Conservation (phyloP, 208 protist species). For the Trypanosoma grayi region DNA sequence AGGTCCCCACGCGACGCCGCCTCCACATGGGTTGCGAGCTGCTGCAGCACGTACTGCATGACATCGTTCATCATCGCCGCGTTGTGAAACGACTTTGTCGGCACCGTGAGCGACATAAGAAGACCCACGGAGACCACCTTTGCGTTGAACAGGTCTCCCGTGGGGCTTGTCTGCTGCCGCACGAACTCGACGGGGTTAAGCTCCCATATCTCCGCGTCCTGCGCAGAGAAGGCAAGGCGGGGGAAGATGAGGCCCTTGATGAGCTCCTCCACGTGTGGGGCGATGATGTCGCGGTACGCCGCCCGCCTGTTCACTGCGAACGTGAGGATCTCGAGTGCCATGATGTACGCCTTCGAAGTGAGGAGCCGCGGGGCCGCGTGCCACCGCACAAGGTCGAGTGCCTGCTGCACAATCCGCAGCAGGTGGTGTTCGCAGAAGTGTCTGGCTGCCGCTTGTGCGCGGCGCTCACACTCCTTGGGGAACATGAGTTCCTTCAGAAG, state of each 20-base stretch:
- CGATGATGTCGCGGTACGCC: constrained; percentile 46
- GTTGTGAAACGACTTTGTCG: constrained; percentile 69
- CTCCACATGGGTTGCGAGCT: constrained; percentile 50
- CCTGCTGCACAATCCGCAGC: constrained; percentile 32
- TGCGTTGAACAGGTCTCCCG: constrained; percentile 78
- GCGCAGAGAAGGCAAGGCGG: constrained; percentile 75
- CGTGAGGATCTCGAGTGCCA: constrained; percentile 69
- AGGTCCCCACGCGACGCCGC: constrained; percentile 37
- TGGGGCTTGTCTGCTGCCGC: constrained; percentile 74
- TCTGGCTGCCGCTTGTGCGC: constrained; percentile 47
- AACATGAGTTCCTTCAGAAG: constrained; percentile 55
- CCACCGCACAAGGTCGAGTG: constrained; percentile 74
- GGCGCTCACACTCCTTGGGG: constrained; percentile 62
- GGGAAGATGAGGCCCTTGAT: constrained; percentile 87
- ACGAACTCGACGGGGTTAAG: constrained; percentile 92
- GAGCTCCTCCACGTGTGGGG: constrained; percentile 61
- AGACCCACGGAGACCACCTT: constrained; percentile 70
- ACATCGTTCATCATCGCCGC: constrained; percentile 43
- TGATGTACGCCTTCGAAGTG: constrained; percentile 86
- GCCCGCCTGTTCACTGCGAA: constrained; percentile 38
- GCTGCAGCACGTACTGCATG: constrained; percentile 75
- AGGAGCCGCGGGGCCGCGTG: constrained; percentile 47
- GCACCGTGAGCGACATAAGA: constrained; percentile 58
- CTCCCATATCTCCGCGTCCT: constrained; percentile 85
- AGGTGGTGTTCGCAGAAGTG: constrained; percentile 49